These are phyloP conservation scores for Suhomyces bolitotheri DNA, from an alignment of 1,139 yeast genomes.

Conservation along the genomic window DNA sequence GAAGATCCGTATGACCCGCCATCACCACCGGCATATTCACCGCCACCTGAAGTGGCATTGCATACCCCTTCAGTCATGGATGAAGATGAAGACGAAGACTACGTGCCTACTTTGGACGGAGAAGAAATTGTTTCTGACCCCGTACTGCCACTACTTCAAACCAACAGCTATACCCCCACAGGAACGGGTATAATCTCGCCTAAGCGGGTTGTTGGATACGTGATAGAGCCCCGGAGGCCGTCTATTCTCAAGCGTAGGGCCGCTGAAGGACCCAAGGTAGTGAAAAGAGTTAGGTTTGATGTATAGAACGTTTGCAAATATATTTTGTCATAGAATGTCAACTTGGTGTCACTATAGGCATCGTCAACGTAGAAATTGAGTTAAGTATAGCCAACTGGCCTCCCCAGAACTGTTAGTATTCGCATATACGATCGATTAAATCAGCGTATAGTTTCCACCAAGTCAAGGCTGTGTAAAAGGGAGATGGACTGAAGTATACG, in stretches of 20 bases:
- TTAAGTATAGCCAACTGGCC: too few relatives aligned
- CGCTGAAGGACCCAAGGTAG: constrained; percentile 6
- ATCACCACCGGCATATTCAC: constrained; percentile 6
- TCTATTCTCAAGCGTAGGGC: constrained; percentile 11
- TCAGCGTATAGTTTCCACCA: too few relatives aligned
- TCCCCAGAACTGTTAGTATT: too few relatives aligned
- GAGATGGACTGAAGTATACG: too few relatives aligned
- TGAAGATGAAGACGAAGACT: constrained; percentile 12
- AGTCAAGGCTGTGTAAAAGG: too few relatives aligned
- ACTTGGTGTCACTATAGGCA: too few relatives aligned
- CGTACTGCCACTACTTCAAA: not conserved
- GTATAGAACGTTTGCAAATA: constrained; percentile 4
- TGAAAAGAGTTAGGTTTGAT: constrained; percentile 11
- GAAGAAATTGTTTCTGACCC: not conserved
- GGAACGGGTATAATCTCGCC: constrained; percentile 9
- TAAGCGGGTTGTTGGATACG: constrained; percentile 1
- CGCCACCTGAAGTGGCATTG: constrained; percentile 5
- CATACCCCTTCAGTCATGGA: not conserved
- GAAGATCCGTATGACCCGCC: constrained; percentile 10
- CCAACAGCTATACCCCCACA: constrained; percentile 3
- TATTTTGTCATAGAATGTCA: not conserved
- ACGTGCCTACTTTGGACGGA: constrained; percentile 10
- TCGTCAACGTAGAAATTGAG: too few relatives aligned
- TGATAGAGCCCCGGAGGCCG: constrained; percentile 7
- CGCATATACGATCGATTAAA: too few relatives aligned